Conservation (phyloP, 352 stramenopile species). For the Globisporangium takayamanum region DNA sequence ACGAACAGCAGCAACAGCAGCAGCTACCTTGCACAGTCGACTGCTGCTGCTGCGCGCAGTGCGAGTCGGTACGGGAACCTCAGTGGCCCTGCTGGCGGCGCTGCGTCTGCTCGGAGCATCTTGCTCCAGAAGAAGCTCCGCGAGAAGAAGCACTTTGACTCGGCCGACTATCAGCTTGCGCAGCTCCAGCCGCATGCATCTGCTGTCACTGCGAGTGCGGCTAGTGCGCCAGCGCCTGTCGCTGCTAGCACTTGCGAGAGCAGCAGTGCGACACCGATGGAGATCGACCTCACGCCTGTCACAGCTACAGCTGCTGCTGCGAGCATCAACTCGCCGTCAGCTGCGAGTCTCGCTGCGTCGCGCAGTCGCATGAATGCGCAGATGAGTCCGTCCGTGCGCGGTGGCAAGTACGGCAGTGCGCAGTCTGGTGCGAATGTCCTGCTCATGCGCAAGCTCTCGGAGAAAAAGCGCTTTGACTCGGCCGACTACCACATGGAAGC, state of each 20-base stretch:
- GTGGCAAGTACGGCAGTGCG: slow-evolving; percentile 32
- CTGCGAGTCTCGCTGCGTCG: slow-evolving; percentile 16
- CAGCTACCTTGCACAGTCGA: not conserved
- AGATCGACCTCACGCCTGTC: slow-evolving; percentile 23
- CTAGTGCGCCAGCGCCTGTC: slow-evolving; percentile 1
- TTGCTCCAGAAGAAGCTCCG: slow-evolving; percentile 69
- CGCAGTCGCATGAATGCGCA: slow-evolving; percentile 24
- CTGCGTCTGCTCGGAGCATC: slow-evolving; percentile 48
- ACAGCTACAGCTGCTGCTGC: slow-evolving; percentile 1
- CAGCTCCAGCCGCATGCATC: slow-evolving; percentile 10
- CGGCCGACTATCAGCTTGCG: slow-evolving; percentile 68
- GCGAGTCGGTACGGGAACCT: slow-evolving; percentile 19
- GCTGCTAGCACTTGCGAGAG: slow-evolving; percentile 4
- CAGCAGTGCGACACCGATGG: slow-evolving; percentile 16
- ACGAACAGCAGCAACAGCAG: not conserved
- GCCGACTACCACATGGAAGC: slow-evolving; percentile 27
- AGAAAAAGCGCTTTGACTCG: slow-evolving; percentile 35
- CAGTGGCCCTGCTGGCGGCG: slow-evolving; percentile 20
- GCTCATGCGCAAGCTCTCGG: slow-evolving; percentile 25
- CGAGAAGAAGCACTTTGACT: slow-evolving; percentile 68
- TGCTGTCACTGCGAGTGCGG: slow-evolving; percentile 2
- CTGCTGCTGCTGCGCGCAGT: not conserved
- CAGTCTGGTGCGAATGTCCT: slow-evolving; percentile 30
- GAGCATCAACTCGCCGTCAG: slow-evolving; percentile 44
- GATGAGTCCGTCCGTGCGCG: slow-evolving; percentile 49